A percentile compares a stretch with the other conserved stretches of the same genome.
Evolutionary conservation across 306 rosid genomes (phyloP).

Genomic region (Trifolium dubium): DNA sequence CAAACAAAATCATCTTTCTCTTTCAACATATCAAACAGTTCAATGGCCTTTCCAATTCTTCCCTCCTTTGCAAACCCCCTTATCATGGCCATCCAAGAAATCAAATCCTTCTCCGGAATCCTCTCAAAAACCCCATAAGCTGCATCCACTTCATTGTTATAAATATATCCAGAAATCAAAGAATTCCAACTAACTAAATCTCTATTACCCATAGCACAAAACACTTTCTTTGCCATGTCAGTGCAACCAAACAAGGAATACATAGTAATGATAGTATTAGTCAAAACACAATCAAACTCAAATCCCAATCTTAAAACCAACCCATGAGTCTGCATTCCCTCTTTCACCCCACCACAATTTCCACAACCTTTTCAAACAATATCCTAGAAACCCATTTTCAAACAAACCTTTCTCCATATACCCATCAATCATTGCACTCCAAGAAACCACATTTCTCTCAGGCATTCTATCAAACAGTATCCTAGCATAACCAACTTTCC

Average conservation of each 20-base stretch:
- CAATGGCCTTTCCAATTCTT: slow-evolving; percentile 55
- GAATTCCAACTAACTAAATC: slow-evolving; percentile 82
- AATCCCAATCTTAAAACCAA: slow-evolving; percentile 63
- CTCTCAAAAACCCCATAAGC: slow-evolving; percentile 60
- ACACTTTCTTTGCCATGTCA: slow-evolving; percentile 58
- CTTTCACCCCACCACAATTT: slow-evolving; percentile 48
- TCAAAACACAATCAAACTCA: slow-evolving; percentile 62
- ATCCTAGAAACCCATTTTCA: slow-evolving; percentile 59
- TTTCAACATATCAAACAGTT: slow-evolving; percentile 65
- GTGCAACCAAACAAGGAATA: slow-evolving; percentile 56
- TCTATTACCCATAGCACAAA: slow-evolving; percentile 49
- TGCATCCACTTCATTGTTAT: slow-evolving; percentile 55
- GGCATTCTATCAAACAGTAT: slow-evolving; percentile 70
- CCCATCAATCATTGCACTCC: slow-evolving; percentile 86
- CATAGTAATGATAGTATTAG: slow-evolving; percentile 71
- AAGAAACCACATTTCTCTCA: slow-evolving; percentile 69
- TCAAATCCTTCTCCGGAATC: slow-evolving; percentile 68
- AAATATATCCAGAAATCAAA: slow-evolving; percentile 70
- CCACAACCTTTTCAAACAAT: slow-evolving; percentile 70
- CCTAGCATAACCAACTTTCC: slow-evolving; percentile 63
- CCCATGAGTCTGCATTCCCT: slow-evolving; percentile 79
- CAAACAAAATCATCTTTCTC: slow-evolving; percentile 76
- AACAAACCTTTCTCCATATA: slow-evolving; percentile 65
- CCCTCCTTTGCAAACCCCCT: slow-evolving; percentile 63
- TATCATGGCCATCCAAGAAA: slow-evolving; percentile 80